Percentiles rank a stretch among this genome's conserved stretches.
These are phyloP conservation scores for Scheffersomyces stambukii DNA, from an alignment of 1,139 yeast genomes.

Conservation along the genomic window DNA sequence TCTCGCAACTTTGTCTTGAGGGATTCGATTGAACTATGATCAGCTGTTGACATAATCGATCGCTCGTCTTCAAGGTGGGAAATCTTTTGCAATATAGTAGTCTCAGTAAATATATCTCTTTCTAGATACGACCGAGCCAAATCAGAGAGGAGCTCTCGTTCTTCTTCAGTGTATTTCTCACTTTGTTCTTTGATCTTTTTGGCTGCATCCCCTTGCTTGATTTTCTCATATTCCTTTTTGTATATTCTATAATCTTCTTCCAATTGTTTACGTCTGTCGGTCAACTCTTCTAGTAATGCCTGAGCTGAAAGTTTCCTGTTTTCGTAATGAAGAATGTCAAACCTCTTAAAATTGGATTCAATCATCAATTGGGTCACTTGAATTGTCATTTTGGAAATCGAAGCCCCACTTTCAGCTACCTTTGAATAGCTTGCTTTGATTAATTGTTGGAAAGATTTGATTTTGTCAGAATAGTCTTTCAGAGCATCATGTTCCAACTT, in stretches of 20 bases:
- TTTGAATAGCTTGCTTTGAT: slow-evolving; percentile 22
- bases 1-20: slow-evolving; percentile 28
- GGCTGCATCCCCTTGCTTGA: slow-evolving; percentile 44
- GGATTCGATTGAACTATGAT: slow-evolving; percentile 31
- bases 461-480: slow-evolving; percentile 27
- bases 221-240: slow-evolving; percentile 35
- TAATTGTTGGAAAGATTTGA: slow-evolving; percentile 17
- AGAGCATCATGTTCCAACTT: slow-evolving; percentile 22
- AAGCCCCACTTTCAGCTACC: slow-evolving; percentile 15
- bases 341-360: slow-evolving; percentile 17
- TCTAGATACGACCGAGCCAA: slow-evolving; percentile 43
- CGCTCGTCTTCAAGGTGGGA: slow-evolving; percentile 35
- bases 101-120: slow-evolving; percentile 39
- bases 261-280: slow-evolving; percentile 23
- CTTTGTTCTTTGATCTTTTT: slow-evolving; percentile 38
- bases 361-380: slow-evolving; percentile 20
- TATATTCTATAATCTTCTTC: slow-evolving; percentile 35
- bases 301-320: slow-evolving; percentile 32
- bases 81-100: slow-evolving; percentile 26
- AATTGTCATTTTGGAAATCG: slow-evolving; percentile 10
- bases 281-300: slow-evolving; percentile 30
- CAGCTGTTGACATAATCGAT: slow-evolving; percentile 35
- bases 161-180: slow-evolving; percentile 37
- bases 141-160: slow-evolving; percentile 35
- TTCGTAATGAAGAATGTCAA: slow-evolving; percentile 24